Evolutionary conservation across 2,329 filamentous ascomycete genomes (phyloP), one percentile per base, ranked within the genome.

Genomic region (Raffaelea deltoideospora): DNA sequence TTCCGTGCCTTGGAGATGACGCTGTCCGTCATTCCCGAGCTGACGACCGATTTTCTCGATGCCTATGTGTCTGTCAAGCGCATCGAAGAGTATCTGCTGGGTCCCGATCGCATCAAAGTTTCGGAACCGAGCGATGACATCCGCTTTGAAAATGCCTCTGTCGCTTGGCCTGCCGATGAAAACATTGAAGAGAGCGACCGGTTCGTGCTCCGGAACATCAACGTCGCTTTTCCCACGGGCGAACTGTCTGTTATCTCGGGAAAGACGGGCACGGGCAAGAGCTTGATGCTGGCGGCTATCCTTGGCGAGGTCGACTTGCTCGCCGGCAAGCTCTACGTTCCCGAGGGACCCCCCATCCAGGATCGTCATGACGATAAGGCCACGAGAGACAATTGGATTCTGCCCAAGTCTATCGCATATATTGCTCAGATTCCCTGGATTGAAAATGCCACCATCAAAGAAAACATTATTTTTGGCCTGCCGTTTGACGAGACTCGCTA

Each of bases 381-480:
- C 3, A 78, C 70, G 33, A 60, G 51, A 32, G 62, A 55, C 23
- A 68, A 82, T 45, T 86, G 81, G 81, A 74, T 80, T 31, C 65
- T 85, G 14, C 67, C 76, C 8, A 67, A 68, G 3, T 69, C 78
- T 2, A 67, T 86, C 33, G 82, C 82, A 0, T 88, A 77, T 46
- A 79, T 87, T 24, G 72, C 78, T 1, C 81, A 87, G 50, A 84
- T 80, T 8, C 82, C 83, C 0, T 90, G 82, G 83, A 82, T 90
- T 34, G 82, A 88, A 50, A 88, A 87, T 47, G 79, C 78, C 1
- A 80, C 74, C 6, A 76, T 92, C 42, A 74, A 69, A 38, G 76
- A 85, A 31, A 92, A 90, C 46, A 79, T 90, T 35, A 54, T 84
- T 0, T 90, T 88, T 43, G 81, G 81, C 0, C 59, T 87, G 3